Evolutionary conservation across 306 rosid genomes (phyloP), one percentile per base, ranked within the genome.

Genomic region (Acacia melanoxylon): DNA sequence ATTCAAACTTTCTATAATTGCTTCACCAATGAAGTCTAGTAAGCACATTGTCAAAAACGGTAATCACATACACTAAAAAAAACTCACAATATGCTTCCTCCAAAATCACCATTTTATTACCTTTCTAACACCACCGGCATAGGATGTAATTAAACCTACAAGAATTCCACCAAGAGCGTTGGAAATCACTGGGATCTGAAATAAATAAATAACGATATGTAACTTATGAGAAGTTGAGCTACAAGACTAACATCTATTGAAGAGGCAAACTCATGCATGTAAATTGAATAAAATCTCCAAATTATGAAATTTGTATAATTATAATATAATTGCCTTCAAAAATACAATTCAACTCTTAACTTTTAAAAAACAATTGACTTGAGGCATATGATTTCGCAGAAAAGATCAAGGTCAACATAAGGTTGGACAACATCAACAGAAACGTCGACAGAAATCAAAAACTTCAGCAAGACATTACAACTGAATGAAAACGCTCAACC

Each of bases 61-160:
- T 41, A 68, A 74, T 52, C 17, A 35, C 78, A 20, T 6, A 80
- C 29, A 59, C 62, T 58, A 2, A 46, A 62, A 15, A 29, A 52
- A 42, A 40, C 51, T 27, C 46, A 22, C 40, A 41, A 52, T 20
- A 52, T 33, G 65, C 68, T 74, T 58, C 78, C 69, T 56, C 22
- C 42, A 51, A 54, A 82, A 63, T 58, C 40, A 82, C 80, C 44
- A 42, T 15, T 69, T 42, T 62, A 52, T 89, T 88, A 80, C 99
- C 99, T 93, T 95, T 83, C 97, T 86, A 90, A 95, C 99, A 27
- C 99, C 99, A 2, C 99, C 99, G 29, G 98, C 99, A 72, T 89
- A 63, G 79, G 90, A 92, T 76, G 99, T 95, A 76, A 95, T 90
- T 75, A 95, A 84, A 76, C 98, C 99, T 78, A 95, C 98, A 72